A percentile compares a stretch with the other conserved stretches of the same genome.
These are phyloP conservation scores for Fusarium xyrophilum DNA, from an alignment of 2,329 filamentous ascomycete genomes.

Conservation along the genomic window DNA sequence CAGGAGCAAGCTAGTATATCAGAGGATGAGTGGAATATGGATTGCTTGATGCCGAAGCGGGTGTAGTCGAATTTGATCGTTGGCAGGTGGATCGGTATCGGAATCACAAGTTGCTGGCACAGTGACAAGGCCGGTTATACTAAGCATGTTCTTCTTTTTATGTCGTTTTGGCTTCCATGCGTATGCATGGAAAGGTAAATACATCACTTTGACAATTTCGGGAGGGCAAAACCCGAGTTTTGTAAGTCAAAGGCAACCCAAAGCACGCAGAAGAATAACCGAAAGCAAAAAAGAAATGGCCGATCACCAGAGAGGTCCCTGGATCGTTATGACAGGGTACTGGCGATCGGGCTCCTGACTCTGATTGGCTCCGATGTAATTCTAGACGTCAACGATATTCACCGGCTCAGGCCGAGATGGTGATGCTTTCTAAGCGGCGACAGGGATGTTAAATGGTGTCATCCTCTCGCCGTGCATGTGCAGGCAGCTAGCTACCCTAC, in stretches of 20 bases:
- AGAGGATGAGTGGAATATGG: conserved; percentile 18
- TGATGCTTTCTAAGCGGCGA: conserved; percentile 6
- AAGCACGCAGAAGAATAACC: conserved; percentile 3
- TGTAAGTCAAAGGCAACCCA: not conserved
- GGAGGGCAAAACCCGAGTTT: not conserved
- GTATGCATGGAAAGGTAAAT: not conserved
- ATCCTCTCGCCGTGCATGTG: not conserved
- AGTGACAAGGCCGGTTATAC: not conserved
- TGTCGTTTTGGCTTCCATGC: not conserved
- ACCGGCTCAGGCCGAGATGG: conserved; percentile 6
- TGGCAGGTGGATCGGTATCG: conserved; percentile 23
- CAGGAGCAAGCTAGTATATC: conserved; percentile 19
- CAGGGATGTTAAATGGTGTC: conserved; percentile 36
- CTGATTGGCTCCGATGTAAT: conserved; percentile 24
- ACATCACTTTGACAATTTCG: not conserved
- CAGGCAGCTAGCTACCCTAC: not conserved
- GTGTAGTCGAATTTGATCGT: conserved; percentile 32
- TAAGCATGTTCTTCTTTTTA: not conserved
- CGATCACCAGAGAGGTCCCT: conserved; percentile 24
- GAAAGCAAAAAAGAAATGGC: not conserved
- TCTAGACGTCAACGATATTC: conserved; percentile 36
- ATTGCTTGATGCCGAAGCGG: conserved; percentile 35
- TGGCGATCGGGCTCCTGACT: not conserved
- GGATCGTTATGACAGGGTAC: conserved; percentile 4
- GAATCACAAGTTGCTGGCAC: conserved; percentile 20